phyloP scores from a whole-genome alignment of 176 grass and related monocot species.

The Eremochloa ophiuroides region DNA sequence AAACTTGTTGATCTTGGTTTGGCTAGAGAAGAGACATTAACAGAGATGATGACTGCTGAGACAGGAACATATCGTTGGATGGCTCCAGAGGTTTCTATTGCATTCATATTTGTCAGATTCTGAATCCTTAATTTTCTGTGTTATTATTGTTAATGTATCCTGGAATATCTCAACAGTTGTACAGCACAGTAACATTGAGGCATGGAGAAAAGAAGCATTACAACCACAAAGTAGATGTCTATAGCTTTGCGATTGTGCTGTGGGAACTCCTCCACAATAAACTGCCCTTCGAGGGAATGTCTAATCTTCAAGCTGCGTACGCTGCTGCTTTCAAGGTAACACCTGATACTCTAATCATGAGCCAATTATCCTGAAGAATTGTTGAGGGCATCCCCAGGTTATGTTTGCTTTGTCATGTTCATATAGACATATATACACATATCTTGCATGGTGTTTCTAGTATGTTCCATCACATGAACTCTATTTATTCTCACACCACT shows the following conservation, averaged over 20 bases:
- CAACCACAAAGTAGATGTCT: constrained; percentile 99
- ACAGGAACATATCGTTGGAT: constrained; percentile 99
- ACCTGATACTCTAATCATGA: background rate
- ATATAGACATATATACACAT: background rate
- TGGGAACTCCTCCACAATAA: constrained; percentile 96
- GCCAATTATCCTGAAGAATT: background rate
- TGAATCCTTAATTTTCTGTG: background rate
- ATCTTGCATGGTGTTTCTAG: background rate
- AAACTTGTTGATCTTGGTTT: constrained; percentile 99
- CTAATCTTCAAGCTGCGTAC: constrained; percentile 96
- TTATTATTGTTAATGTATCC: constrained; percentile 17
- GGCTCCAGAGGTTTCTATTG: constrained; percentile 78
- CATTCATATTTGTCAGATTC: constrained; percentile 18
- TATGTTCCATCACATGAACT: background rate
- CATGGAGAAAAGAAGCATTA: constrained; percentile 99
- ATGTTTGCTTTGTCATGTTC: background rate
- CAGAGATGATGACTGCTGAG: constrained; percentile 99
- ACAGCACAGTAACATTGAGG: constrained; percentile 96
- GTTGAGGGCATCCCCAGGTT: background rate
- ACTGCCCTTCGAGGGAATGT: constrained; percentile 98
- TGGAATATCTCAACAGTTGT: constrained; percentile 52
- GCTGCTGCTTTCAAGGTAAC: constrained; percentile 98
- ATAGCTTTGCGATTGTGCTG: constrained; percentile 96
- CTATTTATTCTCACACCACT: background rate
- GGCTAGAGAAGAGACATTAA: constrained; percentile 97